These are phyloP conservation scores for Cryptococcus amylolentus DNA, from an alignment of 1,284 basidiomycete genomes.

Conservation along the genomic window DNA sequence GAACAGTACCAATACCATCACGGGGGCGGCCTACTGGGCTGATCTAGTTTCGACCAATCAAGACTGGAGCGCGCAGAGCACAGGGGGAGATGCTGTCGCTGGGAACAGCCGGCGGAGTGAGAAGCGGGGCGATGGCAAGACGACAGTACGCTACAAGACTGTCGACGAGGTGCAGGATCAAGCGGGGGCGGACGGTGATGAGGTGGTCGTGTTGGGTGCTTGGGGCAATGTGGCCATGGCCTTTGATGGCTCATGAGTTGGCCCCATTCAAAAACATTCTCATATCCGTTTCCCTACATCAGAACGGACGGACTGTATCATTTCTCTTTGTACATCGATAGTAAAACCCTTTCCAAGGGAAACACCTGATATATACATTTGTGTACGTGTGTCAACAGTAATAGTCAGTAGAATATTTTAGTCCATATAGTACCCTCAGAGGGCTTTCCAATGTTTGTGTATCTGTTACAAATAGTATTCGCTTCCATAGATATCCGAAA, in stretches of 20 bases:
- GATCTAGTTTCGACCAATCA: not conserved
- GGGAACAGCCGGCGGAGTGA: not conserved
- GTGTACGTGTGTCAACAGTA: too few relatives aligned
- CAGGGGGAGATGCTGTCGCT: not conserved
- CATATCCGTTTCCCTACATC: too few relatives aligned
- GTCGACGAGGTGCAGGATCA: constrained; percentile 12
- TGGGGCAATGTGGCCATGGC: constrained; percentile 39
- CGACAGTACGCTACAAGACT: not conserved
- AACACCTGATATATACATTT: too few relatives aligned
- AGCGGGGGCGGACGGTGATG: constrained; percentile 21
- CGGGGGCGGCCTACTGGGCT: constrained; percentile 33
- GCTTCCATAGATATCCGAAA: too few relatives aligned
- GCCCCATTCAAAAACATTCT: too few relatives aligned
- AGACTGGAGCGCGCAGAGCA: not conserved
- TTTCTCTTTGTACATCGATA: too few relatives aligned
- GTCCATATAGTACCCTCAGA: too few relatives aligned
- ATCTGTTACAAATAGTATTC: too few relatives aligned
- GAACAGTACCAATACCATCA: constrained; percentile 21
- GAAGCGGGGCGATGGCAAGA: not conserved
- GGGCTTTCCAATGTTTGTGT: too few relatives aligned
- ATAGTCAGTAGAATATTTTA: too few relatives aligned
- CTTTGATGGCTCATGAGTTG: constrained; percentile 28
- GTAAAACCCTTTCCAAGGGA: too few relatives aligned
- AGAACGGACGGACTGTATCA: too few relatives aligned
- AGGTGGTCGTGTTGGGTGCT: constrained; percentile 30